These are phyloP conservation scores for Priceomyces haplophilus DNA, from an alignment of 805 yeast species.

Conservation along the genomic window DNA sequence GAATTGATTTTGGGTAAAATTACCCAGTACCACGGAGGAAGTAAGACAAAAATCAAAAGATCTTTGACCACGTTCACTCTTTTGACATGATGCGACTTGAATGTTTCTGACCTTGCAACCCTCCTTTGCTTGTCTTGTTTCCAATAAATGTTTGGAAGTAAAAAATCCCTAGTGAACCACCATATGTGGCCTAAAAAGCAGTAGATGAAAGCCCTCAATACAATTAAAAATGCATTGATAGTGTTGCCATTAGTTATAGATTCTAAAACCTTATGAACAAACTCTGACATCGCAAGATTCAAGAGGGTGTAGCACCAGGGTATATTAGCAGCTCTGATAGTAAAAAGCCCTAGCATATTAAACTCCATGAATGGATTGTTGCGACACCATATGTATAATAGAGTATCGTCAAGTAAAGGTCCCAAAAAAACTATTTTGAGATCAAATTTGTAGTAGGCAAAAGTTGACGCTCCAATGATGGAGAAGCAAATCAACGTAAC, in stretches of 20 bases:
- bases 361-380: slow-evolving; percentile 23
- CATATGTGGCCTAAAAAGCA: slow-evolving; percentile 27
- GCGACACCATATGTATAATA: slow-evolving; percentile 30
- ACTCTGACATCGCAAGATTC: slow-evolving; percentile 9
- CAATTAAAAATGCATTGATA: slow-evolving; percentile 5
- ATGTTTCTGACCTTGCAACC: slow-evolving; percentile 11
- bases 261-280: slow-evolving; percentile 11
- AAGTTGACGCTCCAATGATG: slow-evolving; percentile 18
- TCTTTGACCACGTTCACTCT: slow-evolving; percentile 13
- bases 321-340: slow-evolving; percentile 19
- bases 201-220: slow-evolving; percentile 14
- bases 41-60: slow-evolving; percentile 12
- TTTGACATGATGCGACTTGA: slow-evolving; percentile 7
- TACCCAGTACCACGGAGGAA: slow-evolving; percentile 38
- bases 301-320: slow-evolving; percentile 14
- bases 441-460: slow-evolving; percentile 15
- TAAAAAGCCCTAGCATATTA: slow-evolving; percentile 20
- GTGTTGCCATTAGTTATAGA: slow-evolving; percentile 9
- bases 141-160: slow-evolving; percentile 12
- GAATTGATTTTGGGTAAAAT: slow-evolving; percentile 14
- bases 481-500: slow-evolving; percentile 22
- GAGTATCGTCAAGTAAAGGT: slow-evolving; percentile 20
- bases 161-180: slow-evolving; percentile 30
- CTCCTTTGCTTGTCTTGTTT: slow-evolving; percentile 18
- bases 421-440: slow-evolving; percentile 20